Conservation (phyloP, 2,329 filamentous ascomycete genomes). For the Paecilomyces niveus region DNA sequence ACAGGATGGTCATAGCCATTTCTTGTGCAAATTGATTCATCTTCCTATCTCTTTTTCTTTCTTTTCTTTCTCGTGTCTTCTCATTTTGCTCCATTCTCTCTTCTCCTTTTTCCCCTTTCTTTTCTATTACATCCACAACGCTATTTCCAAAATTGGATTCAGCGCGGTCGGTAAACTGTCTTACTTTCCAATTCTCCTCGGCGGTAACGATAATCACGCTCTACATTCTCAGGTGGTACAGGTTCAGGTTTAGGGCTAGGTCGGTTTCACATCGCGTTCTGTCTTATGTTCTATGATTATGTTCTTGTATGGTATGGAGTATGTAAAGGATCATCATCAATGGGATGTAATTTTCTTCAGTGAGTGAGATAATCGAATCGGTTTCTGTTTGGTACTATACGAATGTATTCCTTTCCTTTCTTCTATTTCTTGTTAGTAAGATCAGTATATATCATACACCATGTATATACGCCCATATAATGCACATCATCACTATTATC, state of each 20-base stretch:
- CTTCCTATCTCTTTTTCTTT: not conserved
- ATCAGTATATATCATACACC: no score
- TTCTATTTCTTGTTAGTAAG: no score
- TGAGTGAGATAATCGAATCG: no score
- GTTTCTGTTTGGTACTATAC: no score
- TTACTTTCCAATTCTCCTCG: not conserved
- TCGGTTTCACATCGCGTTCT: not conserved
- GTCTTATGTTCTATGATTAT: not conserved
- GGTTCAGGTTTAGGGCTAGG: not conserved
- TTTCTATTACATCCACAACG: not conserved
- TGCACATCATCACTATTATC: no score
- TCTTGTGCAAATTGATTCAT: not conserved
- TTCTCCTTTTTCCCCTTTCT: slow-evolving; percentile 2
- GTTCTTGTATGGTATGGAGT: not conserved
- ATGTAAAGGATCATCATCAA: not conserved
- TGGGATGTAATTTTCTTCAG: not conserved
- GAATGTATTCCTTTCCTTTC: not conserved
- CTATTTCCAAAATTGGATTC: not conserved
- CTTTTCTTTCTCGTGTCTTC: slow-evolving; percentile 3
- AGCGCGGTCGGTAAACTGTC: not conserved
- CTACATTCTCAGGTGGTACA: not conserved
- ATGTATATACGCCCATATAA: no score
- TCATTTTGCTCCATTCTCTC: slow-evolving; percentile 6
- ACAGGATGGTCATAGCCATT: not conserved
- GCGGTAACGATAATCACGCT: not conserved